Percentiles rank a stretch among this genome's conserved stretches.
Conservation (phyloP, 2,329 filamentous ascomycete species). For the Cephalotrichum gorgonifer region DNA sequence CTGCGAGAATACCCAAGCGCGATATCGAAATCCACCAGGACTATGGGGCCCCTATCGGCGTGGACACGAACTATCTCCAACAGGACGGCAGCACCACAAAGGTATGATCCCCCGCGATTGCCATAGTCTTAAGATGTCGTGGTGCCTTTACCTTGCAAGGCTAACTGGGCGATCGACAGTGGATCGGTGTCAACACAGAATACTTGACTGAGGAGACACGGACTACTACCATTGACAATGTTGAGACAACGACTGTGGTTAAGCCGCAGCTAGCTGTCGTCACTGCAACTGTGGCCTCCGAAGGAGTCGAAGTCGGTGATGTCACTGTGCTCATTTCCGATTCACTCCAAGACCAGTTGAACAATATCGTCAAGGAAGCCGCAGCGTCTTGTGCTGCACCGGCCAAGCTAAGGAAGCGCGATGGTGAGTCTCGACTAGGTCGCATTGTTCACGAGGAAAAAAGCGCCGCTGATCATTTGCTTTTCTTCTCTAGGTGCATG, state of each 20-base stretch:
- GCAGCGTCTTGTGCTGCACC: slow-evolving; percentile 1
- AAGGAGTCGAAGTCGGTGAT: slow-evolving; percentile 3
- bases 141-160: neutral
- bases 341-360: neutral
- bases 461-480: neutral
- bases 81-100: slow-evolving; percentile 2
- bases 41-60: slow-evolving; percentile 3
- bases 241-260: slow-evolving; percentile 4
- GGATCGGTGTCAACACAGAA: neutral
- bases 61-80: slow-evolving; percentile 2
- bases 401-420: slow-evolving; percentile 2
- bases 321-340: slow-evolving; percentile 1
- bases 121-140: neutral
- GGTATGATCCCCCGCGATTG: neutral
- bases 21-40: neutral
- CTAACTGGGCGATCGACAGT: slow-evolving; percentile 1
- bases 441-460: neutral
- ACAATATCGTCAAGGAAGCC: neutral
- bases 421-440: neutral
- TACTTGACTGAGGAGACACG: neutral
- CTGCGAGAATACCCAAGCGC: neutral
- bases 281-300: slow-evolving; percentile 1
- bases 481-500: no score
- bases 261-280: slow-evolving; percentile 1
- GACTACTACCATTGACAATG: slow-evolving; percentile 1